Conservation (phyloP, 2,329 filamentous ascomycete species). For the Truncatella angustata region DNA sequence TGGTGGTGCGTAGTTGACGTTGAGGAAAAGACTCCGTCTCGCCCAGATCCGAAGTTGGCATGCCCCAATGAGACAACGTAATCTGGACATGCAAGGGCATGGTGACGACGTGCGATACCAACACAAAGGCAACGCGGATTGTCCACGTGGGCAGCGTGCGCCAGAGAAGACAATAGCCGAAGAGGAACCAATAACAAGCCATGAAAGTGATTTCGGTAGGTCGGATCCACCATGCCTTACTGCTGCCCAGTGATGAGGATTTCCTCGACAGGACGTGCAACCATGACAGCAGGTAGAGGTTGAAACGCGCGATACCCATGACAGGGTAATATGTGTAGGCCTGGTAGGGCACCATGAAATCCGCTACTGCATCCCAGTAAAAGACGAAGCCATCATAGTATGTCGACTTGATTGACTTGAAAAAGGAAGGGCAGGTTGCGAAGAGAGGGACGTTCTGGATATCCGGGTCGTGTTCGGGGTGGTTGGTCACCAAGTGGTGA, state of each 20-base stretch:
- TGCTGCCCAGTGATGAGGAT: slow-evolving; percentile 53
- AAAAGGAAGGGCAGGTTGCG: slow-evolving; percentile 64
- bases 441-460: slow-evolving; percentile 69
- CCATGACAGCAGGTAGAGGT: slow-evolving; percentile 68
- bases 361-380: slow-evolving; percentile 59
- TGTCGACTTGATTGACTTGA: slow-evolving; percentile 59
- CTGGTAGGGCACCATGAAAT: slow-evolving; percentile 59
- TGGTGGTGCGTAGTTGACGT: slow-evolving; percentile 68
- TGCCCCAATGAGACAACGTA: slow-evolving; percentile 70
- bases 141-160: slow-evolving; percentile 56
- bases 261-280: slow-evolving; percentile 57
- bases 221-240: slow-evolving; percentile 64
- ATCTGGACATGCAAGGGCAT: slow-evolving; percentile 71
- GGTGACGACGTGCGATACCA: slow-evolving; percentile 63
- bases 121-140: slow-evolving; percentile 58
- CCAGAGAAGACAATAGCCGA: slow-evolving; percentile 65
- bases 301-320: slow-evolving; percentile 68
- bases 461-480: slow-evolving; percentile 57
- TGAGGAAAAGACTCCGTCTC: slow-evolving; percentile 66
- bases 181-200: slow-evolving; percentile 65
- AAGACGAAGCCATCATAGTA: slow-evolving; percentile 64
- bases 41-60: slow-evolving; percentile 65
- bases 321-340: slow-evolving; percentile 68
- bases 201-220: slow-evolving; percentile 64
- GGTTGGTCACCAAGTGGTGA: slow-evolving; percentile 66